These are phyloP conservation scores for Cytospora chrysosperma DNA, from an alignment of 2,329 filamentous ascomycete genomes.

Conservation along the genomic window DNA sequence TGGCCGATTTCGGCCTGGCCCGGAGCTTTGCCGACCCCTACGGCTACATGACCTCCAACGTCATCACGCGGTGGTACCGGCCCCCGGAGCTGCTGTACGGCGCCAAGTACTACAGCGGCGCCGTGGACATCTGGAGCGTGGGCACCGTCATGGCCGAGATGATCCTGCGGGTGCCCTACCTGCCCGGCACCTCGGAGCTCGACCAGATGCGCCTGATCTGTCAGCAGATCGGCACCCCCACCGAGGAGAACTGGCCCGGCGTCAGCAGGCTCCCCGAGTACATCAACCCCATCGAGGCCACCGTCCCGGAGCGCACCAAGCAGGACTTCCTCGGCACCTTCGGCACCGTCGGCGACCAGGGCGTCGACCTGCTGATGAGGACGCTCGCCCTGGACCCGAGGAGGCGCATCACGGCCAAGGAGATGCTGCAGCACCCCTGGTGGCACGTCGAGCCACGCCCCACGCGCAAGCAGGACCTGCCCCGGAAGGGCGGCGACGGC, in stretches of 20 bases:
- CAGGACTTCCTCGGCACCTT: conserved; percentile 77
- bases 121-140: conserved; percentile 92
- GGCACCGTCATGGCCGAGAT: conserved; percentile 93
- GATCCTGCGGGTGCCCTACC: conserved; percentile 75
- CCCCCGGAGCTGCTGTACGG: conserved; percentile 93
- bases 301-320: conserved; percentile 60
- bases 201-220: conserved; percentile 84
- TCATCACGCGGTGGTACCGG: conserved; percentile 96
- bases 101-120: conserved; percentile 82
- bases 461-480: conserved; percentile 77
- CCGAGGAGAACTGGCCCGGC: conserved; percentile 93
- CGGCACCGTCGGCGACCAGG: conserved; percentile 74
- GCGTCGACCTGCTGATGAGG: conserved; percentile 83
- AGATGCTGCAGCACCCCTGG: conserved; percentile 80
- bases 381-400: conserved; percentile 86
- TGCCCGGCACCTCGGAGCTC: conserved; percentile 81
- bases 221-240: conserved; percentile 83
- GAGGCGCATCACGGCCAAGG: conserved; percentile 73
- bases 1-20: conserved; percentile 96
- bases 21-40: conserved; percentile 87
- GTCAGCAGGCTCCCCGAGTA: conserved; percentile 80
- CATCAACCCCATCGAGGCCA: conserved; percentile 61
- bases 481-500: conserved; percentile 68
- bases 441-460: conserved; percentile 83
- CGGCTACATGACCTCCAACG: conserved; percentile 84